Evolutionary conservation across 352 stramenopile genomes (phyloP).

Genomic region (Phytophthora parvispora): DNA sequence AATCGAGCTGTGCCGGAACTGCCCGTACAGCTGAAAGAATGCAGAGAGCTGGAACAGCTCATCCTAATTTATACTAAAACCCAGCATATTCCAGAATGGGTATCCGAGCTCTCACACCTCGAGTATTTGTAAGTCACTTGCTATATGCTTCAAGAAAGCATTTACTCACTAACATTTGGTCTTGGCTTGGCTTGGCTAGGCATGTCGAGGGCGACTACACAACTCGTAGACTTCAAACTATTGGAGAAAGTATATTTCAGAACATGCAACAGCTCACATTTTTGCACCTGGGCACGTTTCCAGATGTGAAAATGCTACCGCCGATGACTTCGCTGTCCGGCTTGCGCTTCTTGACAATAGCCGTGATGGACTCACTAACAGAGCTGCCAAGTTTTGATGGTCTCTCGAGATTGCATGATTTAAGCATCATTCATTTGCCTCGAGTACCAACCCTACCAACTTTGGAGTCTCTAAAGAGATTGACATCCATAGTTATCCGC

Average conservation of each 20-base stretch:
- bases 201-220: slow-evolving; percentile 49
- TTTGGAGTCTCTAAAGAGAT: slow-evolving; percentile 10
- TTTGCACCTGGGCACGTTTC: slow-evolving; percentile 39
- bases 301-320: slow-evolving; percentile 32
- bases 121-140: slow-evolving; percentile 43
- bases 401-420: slow-evolving; percentile 15
- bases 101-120: slow-evolving; percentile 27
- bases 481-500: slow-evolving; percentile 30
- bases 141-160: no score
- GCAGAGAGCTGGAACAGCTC: slow-evolving; percentile 30
- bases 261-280: slow-evolving; percentile 50
- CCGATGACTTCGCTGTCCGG: slow-evolving; percentile 35
- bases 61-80: slow-evolving; percentile 46
- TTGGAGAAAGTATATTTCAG: slow-evolving; percentile 31
- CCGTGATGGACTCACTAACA: slow-evolving; percentile 3
- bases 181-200: no score
- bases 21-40: slow-evolving; percentile 32
- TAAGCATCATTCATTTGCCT: slow-evolving; percentile 36
- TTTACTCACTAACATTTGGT: no score
- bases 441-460: slow-evolving; percentile 30
- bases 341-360: slow-evolving; percentile 40
- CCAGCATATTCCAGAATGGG: slow-evolving; percentile 23
- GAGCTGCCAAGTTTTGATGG: slow-evolving; percentile 25
- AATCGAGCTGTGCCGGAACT: slow-evolving; percentile 43
- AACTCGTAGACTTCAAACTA: slow-evolving; percentile 17